phyloP scores from a whole-genome alignment of 352 stramenopile genomes.

The Pythium plurisporium region DNA sequence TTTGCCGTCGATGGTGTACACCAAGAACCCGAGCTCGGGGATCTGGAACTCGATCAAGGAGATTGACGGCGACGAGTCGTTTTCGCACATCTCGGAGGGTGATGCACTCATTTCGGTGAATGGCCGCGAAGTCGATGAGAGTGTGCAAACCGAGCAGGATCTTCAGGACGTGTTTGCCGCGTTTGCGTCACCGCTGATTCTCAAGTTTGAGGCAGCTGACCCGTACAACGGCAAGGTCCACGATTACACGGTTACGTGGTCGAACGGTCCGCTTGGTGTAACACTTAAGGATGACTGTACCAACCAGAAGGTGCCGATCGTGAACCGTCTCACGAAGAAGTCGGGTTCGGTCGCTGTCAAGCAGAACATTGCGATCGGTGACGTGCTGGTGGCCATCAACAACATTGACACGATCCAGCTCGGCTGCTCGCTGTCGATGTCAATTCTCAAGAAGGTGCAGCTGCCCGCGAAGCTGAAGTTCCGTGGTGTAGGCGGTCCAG shows the following conservation, averaged over 20 bases:
- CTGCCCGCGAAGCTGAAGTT: conserved; percentile 80
- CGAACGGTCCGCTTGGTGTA: conserved; percentile 79
- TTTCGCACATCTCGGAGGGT: conserved; percentile 63
- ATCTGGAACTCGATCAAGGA: conserved; percentile 69
- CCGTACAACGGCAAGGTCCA: conserved; percentile 64
- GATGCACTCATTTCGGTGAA: conserved; percentile 79
- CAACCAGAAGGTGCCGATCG: conserved; percentile 83
- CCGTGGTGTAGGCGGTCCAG: conserved; percentile 65
- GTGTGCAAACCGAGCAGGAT: conserved; percentile 55
- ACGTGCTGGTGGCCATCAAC: conserved; percentile 85
- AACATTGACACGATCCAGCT: conserved; percentile 89
- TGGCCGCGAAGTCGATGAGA: conserved; percentile 58
- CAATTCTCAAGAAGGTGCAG: conserved; percentile 86
- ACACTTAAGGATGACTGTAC: conserved; percentile 83
- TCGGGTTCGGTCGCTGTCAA: conserved; percentile 81
- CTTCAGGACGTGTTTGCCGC: conserved; percentile 70
- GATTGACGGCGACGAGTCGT: conserved; percentile 76
- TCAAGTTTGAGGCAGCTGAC: conserved; percentile 73
- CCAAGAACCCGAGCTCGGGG: conserved; percentile 31
- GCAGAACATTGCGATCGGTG: conserved; percentile 85
- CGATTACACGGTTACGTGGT: conserved; percentile 85
- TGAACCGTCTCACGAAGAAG: conserved; percentile 86
- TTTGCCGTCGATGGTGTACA: conserved; percentile 61
- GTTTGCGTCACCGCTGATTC: conserved; percentile 70
- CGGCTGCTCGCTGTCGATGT: conserved; percentile 84